Evolutionary conservation across 2,329 filamentous ascomycete species (phyloP).

Genomic region (Monilinia fructigena): DNA sequence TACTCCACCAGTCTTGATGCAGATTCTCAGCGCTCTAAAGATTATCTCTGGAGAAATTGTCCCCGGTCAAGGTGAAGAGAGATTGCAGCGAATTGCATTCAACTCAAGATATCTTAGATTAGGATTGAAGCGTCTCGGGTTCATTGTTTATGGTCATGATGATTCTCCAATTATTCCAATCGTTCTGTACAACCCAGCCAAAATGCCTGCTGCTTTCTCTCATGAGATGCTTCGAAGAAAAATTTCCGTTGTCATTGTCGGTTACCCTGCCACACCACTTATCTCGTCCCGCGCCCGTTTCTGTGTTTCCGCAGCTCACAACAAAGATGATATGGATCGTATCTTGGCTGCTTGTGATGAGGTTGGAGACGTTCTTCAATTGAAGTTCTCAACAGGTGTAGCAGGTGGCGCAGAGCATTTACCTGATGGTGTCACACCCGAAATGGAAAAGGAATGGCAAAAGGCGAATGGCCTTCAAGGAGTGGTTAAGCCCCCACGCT

Average conservation of each 20-base stretch:
- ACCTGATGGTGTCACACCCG: constrained; percentile 66
- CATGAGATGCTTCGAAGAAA: constrained; percentile 98
- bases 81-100: constrained; percentile 92
- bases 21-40: constrained; percentile 82
- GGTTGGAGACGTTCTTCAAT: constrained; percentile 84
- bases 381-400: constrained; percentile 96
- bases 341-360: constrained; percentile 87
- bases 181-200: constrained; percentile 95
- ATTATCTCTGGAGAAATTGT: constrained; percentile 86
- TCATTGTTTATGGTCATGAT: constrained; percentile 96
- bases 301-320: constrained; percentile 93
- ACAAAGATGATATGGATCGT: constrained; percentile 95
- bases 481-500: constrained; percentile 59
- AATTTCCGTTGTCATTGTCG: constrained; percentile 95
- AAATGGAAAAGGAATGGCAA: constrained; percentile 70
- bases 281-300: constrained; percentile 94
- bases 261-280: constrained; percentile 92
- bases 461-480: constrained; percentile 53
- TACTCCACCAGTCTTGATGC: constrained; percentile 81
- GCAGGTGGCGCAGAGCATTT: constrained; percentile 82
- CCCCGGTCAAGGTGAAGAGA: constrained; percentile 92
- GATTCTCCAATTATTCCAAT: constrained; percentile 96
- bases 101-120: constrained; percentile 98
- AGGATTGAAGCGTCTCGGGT: constrained; percentile 92
- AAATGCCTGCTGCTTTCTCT: constrained; percentile 96